phyloP scores from a whole-genome alignment of 2,329 filamentous ascomycete species.

The Aureobasidium sp. region DNA sequence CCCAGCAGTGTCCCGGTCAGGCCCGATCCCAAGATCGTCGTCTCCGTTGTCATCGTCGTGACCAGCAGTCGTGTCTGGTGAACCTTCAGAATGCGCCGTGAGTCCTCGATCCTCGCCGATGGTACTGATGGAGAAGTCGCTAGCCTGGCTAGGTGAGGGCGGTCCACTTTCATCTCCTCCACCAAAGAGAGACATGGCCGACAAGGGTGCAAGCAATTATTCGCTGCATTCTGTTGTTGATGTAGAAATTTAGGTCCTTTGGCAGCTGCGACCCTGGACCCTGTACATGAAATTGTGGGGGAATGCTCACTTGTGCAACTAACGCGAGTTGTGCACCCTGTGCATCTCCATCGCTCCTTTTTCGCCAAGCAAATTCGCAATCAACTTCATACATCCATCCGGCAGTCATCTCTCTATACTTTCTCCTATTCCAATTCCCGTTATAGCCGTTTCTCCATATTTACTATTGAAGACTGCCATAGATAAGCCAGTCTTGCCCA shows the following conservation, averaged over 20 bases:
- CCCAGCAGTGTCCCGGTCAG: background rate
- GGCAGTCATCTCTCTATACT: slow-evolving; percentile 22
- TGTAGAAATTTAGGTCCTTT: background rate
- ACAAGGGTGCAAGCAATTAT: background rate
- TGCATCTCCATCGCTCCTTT: background rate
- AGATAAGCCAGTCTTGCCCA: too few relatives aligned
- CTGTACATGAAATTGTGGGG: background rate
- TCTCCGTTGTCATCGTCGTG: background rate
- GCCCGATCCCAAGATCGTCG: background rate
- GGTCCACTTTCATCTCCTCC: background rate
- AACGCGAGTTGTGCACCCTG: background rate
- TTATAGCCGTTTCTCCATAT: too few relatives aligned
- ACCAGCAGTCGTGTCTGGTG: background rate
- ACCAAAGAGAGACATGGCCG: slow-evolving; percentile 9
- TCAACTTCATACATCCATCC: background rate
- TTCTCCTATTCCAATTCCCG: too few relatives aligned
- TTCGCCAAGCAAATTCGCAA: background rate
- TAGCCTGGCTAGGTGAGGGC: slow-evolving; percentile 6
- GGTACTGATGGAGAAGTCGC: slow-evolving; percentile 12
- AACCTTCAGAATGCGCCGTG: background rate
- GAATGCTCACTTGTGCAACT: background rate
- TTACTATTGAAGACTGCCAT: too few relatives aligned
- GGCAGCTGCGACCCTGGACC: background rate
- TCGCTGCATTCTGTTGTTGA: slow-evolving; percentile 1
- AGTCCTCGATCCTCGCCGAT: background rate